These are phyloP conservation scores for Noccaea caerulescens DNA, from an alignment of 345 rosid species.

Conservation along the genomic window DNA sequence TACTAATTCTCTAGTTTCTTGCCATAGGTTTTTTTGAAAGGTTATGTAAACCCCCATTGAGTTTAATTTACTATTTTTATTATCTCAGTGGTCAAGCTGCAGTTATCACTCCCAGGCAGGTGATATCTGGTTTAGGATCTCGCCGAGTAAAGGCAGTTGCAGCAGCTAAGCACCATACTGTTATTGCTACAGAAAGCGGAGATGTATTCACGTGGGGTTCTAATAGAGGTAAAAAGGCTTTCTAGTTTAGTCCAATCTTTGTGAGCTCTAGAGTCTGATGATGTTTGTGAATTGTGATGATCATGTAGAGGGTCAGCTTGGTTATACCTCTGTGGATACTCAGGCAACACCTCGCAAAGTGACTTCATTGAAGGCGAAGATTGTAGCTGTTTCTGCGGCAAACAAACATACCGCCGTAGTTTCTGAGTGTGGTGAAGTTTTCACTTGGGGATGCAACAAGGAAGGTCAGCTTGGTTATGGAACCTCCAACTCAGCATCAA, in stretches of 20 bases:
- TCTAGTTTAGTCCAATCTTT: slow-evolving; percentile 8
- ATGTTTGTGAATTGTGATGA: slow-evolving; percentile 38
- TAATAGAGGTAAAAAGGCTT: slow-evolving; percentile 71
- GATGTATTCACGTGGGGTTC: slow-evolving; percentile 98
- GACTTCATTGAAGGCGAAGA: slow-evolving; percentile 68
- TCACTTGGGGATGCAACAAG: slow-evolving; percentile 97
- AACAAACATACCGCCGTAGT: slow-evolving; percentile 95
- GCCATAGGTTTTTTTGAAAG: background rate
- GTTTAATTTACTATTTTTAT: slow-evolving; percentile 3
- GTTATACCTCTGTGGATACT: slow-evolving; percentile 92
- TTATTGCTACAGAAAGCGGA: slow-evolving; percentile 89
- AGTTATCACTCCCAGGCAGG: slow-evolving; percentile 94
- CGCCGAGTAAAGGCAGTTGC: slow-evolving; percentile 90
- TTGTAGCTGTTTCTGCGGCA: slow-evolving; percentile 93
- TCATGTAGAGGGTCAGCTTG: slow-evolving; percentile 95
- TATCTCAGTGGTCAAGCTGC: slow-evolving; percentile 96
- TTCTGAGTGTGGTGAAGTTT: slow-evolving; percentile 89
- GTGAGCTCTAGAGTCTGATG: slow-evolving; percentile 26
- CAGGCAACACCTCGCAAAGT: slow-evolving; percentile 98
- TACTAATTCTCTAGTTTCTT: slow-evolving; percentile 16
- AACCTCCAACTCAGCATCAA: slow-evolving; percentile 97
- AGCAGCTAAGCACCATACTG: slow-evolving; percentile 98
- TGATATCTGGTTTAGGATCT: slow-evolving; percentile 79
- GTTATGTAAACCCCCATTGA: slow-evolving; percentile 18
- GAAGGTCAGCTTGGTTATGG: slow-evolving; percentile 99